Evolutionary conservation across 768 basidiomycete species (phyloP).

Genomic region (Cytidiella melzeri): DNA sequence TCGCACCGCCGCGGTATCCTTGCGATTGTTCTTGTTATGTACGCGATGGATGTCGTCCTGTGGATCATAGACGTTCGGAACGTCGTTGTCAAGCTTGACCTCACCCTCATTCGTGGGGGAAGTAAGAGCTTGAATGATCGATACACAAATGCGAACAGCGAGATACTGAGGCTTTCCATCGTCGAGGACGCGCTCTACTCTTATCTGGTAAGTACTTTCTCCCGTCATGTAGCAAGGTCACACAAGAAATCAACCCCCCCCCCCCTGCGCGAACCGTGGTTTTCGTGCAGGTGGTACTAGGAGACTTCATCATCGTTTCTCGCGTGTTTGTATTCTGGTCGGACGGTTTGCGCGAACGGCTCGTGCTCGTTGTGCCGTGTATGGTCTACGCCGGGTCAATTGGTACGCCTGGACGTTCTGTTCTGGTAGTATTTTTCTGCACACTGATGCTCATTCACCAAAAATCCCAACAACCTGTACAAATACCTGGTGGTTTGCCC

Average conservation of each 20-base stretch:
- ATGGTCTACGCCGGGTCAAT: conserved; percentile 14
- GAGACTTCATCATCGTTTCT: conserved; percentile 20
- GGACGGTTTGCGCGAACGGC: conserved; percentile 10
- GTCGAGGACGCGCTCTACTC: conserved; percentile 15
- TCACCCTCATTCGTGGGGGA: conserved; percentile 5
- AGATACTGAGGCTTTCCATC: conserved; percentile 6
- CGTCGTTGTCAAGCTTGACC: conserved; percentile 13
- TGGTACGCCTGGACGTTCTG: too few species aligned
- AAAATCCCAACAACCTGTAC: too few species aligned
- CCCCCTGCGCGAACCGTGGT: background rate
- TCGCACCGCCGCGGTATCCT: background rate
- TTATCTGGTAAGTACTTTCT: conserved; percentile 17
- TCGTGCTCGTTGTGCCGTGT: conserved; percentile 11
- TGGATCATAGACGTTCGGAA: conserved; percentile 18
- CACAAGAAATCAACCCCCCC: background rate
- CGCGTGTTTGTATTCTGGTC: conserved; percentile 18
- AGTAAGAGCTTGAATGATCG: conserved; percentile 7
- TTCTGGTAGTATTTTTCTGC: background rate
- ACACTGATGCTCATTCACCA: background rate
- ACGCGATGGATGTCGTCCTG: conserved; percentile 8
- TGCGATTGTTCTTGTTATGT: conserved; percentile 8
- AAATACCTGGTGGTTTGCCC: too few species aligned
- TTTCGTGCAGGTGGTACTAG: conserved; percentile 14
- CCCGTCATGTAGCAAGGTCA: too few species aligned
- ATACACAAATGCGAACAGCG: background rate